phyloP scores from a whole-genome alignment of 2,329 filamentous ascomycete genomes.

The Colletotrichum musicola region DNA sequence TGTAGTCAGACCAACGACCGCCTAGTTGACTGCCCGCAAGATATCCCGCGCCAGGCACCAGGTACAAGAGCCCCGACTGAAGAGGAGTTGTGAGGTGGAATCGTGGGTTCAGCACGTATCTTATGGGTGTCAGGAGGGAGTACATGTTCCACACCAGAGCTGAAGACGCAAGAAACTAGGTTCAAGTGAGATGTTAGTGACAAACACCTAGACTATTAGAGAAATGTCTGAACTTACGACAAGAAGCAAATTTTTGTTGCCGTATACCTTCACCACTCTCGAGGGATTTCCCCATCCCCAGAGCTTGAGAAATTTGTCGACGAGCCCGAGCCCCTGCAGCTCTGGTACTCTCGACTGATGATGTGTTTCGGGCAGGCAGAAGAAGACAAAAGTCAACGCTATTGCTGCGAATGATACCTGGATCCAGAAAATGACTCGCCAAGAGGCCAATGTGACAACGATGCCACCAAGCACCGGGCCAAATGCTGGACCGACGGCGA shows the following conservation, averaged over 20 bases:
- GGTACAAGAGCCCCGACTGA: conserved; percentile 78
- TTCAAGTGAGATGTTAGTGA: not conserved
- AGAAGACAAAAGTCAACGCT: conserved; percentile 70
- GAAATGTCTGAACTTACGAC: conserved; percentile 44
- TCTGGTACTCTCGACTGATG: conserved; percentile 73
- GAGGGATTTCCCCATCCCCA: conserved; percentile 75
- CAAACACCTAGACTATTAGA: not conserved
- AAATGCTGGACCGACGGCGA: conserved; percentile 77
- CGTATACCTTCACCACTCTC: conserved; percentile 72
- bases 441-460: conserved; percentile 79
- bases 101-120: conserved; percentile 80
- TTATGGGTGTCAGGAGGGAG: conserved; percentile 72
- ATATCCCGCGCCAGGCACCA: conserved; percentile 79
- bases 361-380: conserved; percentile 80
- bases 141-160: conserved; percentile 81
- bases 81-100: conserved; percentile 77
- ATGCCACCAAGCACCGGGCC: conserved; percentile 80
- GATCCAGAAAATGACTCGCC: conserved; percentile 84
- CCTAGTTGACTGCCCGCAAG: conserved; percentile 77
- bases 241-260: conserved; percentile 77
- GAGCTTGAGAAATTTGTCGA: conserved; percentile 65
- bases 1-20: conserved; percentile 77
- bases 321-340: conserved; percentile 64
- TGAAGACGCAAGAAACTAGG: conserved; percentile 63
- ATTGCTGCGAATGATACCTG: conserved; percentile 78